These are phyloP conservation scores for Ceratobasidium sp. DNA, from an alignment of 1,284 basidiomycete species.

Conservation along the genomic window DNA sequence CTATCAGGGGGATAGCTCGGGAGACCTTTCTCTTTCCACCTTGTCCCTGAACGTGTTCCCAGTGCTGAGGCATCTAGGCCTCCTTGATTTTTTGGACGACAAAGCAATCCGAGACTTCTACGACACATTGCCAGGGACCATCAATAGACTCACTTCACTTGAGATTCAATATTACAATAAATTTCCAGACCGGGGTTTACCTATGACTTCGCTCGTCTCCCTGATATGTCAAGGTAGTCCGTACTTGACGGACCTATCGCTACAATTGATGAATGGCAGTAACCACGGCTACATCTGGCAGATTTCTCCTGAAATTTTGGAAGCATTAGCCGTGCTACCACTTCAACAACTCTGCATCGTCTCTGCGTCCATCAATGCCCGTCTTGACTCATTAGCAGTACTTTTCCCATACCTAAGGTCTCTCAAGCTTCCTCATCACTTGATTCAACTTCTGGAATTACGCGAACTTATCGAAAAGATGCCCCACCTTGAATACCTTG, in stretches of 20 bases:
- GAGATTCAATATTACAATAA: slow-evolving; percentile 1
- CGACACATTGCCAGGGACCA: not conserved
- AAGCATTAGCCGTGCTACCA: not conserved
- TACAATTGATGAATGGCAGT: not conserved
- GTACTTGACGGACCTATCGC: not conserved
- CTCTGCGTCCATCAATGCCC: not conserved
- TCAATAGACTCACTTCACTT: not conserved
- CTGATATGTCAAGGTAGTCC: not conserved
- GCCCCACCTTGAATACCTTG: not conserved
- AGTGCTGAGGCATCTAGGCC: not conserved
- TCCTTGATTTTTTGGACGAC: not conserved
- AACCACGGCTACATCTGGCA: not conserved
- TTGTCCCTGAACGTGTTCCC: not conserved
- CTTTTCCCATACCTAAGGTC: not conserved
- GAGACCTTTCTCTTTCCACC: not conserved
- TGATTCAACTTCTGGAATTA: not conserved
- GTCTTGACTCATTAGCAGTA: not conserved
- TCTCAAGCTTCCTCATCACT: not conserved
- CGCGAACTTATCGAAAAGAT: not conserved
- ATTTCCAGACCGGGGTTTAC: not conserved
- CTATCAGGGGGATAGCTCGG: not conserved
- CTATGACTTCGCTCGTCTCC: not conserved
- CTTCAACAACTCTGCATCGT: not conserved
- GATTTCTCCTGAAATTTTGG: not conserved
- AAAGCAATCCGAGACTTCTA: not conserved